Conservation (phyloP, 306 rosid species). For the Abrus pulchellus region DNA sequence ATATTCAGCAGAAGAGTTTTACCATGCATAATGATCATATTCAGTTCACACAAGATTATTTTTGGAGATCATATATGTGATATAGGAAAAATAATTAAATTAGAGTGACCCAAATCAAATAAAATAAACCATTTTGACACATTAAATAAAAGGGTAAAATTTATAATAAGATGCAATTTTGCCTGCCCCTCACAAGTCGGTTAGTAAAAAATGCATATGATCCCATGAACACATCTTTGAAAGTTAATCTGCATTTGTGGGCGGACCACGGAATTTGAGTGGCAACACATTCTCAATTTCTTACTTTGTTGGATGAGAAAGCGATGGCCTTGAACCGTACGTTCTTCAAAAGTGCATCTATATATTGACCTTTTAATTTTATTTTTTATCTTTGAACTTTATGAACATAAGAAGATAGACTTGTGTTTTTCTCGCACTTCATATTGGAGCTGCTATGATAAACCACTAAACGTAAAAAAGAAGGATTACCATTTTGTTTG, state of each 20-base stretch:
- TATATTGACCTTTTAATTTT: conserved; percentile 32
- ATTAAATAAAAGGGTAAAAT: neutral
- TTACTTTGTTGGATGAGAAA: conserved; percentile 42
- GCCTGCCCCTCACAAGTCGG: conserved; percentile 35
- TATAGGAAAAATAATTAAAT: no score
- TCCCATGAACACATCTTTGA: conserved; percentile 48
- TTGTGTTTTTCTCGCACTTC: neutral
- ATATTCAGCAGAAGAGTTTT: no score
- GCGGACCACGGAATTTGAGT: conserved; percentile 50
- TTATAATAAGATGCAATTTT: neutral
- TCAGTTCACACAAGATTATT: no score
- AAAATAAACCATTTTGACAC: no score
- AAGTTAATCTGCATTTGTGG: conserved; percentile 42
- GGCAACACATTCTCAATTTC: conserved; percentile 39
- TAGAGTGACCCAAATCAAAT: no score
- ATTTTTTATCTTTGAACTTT: conserved; percentile 21
- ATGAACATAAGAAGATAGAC: neutral
- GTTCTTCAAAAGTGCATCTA: conserved; percentile 44
- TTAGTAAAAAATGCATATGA: conserved; percentile 40
- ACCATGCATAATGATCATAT: no score
- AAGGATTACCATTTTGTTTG: conserved; percentile 39
- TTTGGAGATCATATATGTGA: no score
- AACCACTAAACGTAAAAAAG: conserved; percentile 36
- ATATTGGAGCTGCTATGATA: neutral
- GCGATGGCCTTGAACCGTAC: conserved; percentile 40